Conservation (phyloP, 2,329 filamentous ascomycete genomes). For the Xylariaceae sp. region DNA sequence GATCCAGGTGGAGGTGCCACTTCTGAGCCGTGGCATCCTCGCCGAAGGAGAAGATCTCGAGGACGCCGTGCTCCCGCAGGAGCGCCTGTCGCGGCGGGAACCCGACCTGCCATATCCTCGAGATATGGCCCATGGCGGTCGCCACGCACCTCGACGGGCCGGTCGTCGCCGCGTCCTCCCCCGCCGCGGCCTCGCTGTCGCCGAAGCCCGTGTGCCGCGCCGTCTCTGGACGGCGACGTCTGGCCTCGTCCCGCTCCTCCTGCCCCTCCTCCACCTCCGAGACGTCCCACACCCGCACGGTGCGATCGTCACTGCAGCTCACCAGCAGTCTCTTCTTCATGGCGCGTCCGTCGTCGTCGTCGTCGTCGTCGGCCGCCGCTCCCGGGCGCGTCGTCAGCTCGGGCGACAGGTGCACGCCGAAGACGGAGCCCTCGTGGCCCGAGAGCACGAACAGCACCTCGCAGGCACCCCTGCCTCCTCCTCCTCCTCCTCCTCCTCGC, state of each 20-base stretch:
- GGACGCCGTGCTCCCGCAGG: constrained; percentile 8
- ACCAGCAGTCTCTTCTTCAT: constrained; percentile 65
- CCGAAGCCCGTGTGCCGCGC: constrained; percentile 58
- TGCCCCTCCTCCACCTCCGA: constrained; percentile 45
- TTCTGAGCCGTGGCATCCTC: constrained; percentile 73
- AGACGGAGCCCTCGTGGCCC: constrained; percentile 87
- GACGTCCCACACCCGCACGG: constrained; percentile 81
- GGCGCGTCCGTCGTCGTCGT: no score
- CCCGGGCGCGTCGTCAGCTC: constrained; percentile 33
- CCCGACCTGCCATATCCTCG: constrained; percentile 80
- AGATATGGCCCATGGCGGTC: constrained; percentile 75
- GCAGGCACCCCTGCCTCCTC: constrained; percentile 18
- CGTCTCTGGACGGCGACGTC: no score
- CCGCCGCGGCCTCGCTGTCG: constrained; percentile 24
- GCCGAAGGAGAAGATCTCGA: constrained; percentile 67
- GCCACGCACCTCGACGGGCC: constrained; percentile 45
- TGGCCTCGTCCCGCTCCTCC: no score
- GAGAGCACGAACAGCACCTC: constrained; percentile 47
- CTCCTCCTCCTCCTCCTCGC: not conserved
- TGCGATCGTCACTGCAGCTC: constrained; percentile 92
- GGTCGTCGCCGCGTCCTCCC: constrained; percentile 16
- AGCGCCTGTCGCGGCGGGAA: constrained; percentile 42
- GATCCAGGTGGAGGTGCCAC: constrained; percentile 52
- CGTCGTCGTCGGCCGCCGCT: constrained; percentile 28
- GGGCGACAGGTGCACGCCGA: constrained; percentile 74